Percentiles rank a stretch among this genome's conserved stretches.
Conservation (phyloP, 768 basidiomycete species). For the Russula sp. region DNA sequence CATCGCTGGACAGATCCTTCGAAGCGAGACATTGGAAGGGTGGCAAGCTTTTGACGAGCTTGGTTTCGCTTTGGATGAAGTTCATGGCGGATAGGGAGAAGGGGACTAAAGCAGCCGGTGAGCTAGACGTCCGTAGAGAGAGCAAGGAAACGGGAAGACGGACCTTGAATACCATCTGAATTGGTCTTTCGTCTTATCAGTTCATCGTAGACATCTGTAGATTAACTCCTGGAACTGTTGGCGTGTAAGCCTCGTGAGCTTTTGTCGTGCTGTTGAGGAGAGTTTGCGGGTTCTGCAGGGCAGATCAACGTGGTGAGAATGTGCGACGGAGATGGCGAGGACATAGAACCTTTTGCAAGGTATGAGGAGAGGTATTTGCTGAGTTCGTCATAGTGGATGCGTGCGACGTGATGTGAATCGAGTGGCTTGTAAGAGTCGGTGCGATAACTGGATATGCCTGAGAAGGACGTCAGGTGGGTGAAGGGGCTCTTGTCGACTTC, state of each 20-base stretch:
- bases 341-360: constrained; percentile 60
- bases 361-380: constrained; percentile 68
- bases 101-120: constrained; percentile 50
- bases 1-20: constrained; percentile 94
- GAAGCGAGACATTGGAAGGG: constrained; percentile 81
- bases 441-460: constrained; percentile 85
- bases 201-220: constrained; percentile 98
- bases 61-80: constrained; percentile 99
- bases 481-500: constrained; percentile 54
- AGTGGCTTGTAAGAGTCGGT: constrained; percentile 72
- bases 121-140: not conserved
- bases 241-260: constrained; percentile 89
- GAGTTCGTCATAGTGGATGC: constrained; percentile 69
- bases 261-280: constrained; percentile 78
- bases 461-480: constrained; percentile 85
- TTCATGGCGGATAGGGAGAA: constrained; percentile 90
- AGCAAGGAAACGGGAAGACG: constrained; percentile 27
- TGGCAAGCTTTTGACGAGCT: constrained; percentile 95
- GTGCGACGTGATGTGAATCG: constrained; percentile 64
- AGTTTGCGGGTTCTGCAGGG: constrained; percentile 63
- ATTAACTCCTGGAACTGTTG: constrained; percentile 97
- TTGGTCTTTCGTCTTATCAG: constrained; percentile 74
- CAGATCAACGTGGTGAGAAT: constrained; percentile 5
- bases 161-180: constrained; percentile 62
- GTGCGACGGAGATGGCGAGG: constrained; percentile 1